phyloP scores from a whole-genome alignment of 2,329 filamentous ascomycete species.

The Xylariaceae sp. region DNA sequence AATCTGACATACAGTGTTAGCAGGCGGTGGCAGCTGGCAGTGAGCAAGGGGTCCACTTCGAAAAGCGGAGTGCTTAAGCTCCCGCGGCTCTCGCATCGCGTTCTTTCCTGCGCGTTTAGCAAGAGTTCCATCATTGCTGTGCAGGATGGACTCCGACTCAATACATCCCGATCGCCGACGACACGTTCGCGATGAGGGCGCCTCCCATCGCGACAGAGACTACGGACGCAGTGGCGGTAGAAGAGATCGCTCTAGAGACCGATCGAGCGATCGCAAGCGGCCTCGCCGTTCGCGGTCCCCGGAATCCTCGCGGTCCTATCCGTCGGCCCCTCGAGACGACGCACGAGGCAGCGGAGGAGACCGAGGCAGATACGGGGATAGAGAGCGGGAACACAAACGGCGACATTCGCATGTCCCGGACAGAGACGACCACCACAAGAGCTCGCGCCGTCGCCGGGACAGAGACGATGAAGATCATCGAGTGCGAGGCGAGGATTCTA shows the following conservation, averaged over 20 bases:
- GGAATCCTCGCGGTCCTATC: constrained; percentile 12
- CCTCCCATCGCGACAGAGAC: constrained; percentile 11
- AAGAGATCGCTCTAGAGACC: constrained; percentile 14
- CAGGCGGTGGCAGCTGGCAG: too few species aligned
- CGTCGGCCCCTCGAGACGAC: constrained; percentile 13
- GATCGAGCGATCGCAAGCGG: constrained; percentile 13
- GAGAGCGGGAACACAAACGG: constrained; percentile 19
- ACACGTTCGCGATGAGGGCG: constrained; percentile 3
- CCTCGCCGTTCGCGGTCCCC: constrained; percentile 21
- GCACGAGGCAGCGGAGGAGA: constrained; percentile 8
- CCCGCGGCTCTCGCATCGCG: too few species aligned
- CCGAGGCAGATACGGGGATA: constrained; percentile 19
- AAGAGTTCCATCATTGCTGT: too few species aligned
- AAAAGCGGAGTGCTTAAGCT: too few species aligned
- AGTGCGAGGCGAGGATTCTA: constrained; percentile 13
- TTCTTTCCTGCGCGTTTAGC: too few species aligned
- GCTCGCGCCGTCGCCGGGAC: constrained; percentile 15
- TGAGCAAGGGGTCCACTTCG: too few species aligned
- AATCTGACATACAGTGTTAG: too few species aligned
- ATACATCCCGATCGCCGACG: not conserved
- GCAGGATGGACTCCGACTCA: not conserved
- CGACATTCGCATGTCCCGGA: constrained; percentile 27
- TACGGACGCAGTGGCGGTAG: constrained; percentile 7
- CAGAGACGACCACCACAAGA: constrained; percentile 17
- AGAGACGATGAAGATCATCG: constrained; percentile 9